Conservation (phyloP, 2,329 filamentous ascomycete genomes). For the Aquanectria penicillioides region DNA sequence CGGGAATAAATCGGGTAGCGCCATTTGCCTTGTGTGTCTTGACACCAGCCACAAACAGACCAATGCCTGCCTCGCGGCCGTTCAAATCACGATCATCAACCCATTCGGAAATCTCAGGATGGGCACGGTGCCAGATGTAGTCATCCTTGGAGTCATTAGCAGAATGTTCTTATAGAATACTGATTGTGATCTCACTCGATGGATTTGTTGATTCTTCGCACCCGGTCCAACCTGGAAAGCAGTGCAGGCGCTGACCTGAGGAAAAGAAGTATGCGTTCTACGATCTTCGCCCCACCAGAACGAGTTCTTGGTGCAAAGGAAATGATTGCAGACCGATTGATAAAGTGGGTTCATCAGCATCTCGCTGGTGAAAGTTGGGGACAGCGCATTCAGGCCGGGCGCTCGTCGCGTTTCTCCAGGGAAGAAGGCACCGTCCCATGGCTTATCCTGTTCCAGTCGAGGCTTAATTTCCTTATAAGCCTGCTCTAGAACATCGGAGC, state of each 20-base stretch:
- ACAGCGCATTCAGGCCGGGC: background rate
- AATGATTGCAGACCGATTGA: background rate
- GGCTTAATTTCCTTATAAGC: background rate
- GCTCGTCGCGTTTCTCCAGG: background rate
- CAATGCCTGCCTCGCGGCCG: conserved; percentile 1
- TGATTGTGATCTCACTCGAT: background rate
- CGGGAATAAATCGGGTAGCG: conserved; percentile 14
- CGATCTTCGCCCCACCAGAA: background rate
- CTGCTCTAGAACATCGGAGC: background rate
- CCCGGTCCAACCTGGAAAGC: background rate
- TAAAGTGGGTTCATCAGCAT: background rate
- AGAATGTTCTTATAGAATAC: background rate
- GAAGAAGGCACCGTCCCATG: conserved; percentile 1
- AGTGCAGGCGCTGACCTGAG: background rate
- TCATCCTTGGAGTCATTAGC: background rate
- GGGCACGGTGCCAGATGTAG: background rate
- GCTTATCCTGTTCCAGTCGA: background rate
- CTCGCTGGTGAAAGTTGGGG: background rate
- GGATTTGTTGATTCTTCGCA: background rate
- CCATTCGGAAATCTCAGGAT: background rate
- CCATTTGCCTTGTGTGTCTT: conserved; percentile 9
- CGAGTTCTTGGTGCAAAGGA: background rate
- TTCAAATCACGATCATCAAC: background rate
- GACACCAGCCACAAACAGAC: conserved; percentile 7
- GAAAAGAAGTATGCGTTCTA: background rate